These are phyloP conservation scores for Barnettozyma sp. DNA, from an alignment of 805 yeast genomes.

Conservation along the genomic window DNA sequence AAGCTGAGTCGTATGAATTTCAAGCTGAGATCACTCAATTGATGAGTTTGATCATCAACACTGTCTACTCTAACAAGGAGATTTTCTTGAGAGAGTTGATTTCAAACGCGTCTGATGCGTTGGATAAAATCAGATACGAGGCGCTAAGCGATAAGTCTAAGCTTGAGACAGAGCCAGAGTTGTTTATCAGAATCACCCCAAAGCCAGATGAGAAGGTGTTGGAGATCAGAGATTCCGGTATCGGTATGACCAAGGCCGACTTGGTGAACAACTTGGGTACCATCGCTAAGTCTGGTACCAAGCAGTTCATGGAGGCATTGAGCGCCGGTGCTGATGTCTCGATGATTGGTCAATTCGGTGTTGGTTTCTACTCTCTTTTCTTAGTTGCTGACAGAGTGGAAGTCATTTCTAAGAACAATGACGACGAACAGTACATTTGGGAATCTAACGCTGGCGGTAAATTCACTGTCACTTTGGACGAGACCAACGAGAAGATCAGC, in stretches of 20 bases:
- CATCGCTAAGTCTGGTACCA: slow-evolving; percentile 99
- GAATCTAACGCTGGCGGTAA: slow-evolving; percentile 99
- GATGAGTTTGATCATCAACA: slow-evolving; percentile 99
- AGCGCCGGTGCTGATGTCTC: slow-evolving; percentile 99
- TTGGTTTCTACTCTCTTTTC: slow-evolving; percentile 99
- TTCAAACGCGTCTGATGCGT: slow-evolving; percentile 98
- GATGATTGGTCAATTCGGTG: slow-evolving; percentile 99
- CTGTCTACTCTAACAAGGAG: slow-evolving; percentile 98
- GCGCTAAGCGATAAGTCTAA: slow-evolving; percentile 87
- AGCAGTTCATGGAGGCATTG: slow-evolving; percentile 98
- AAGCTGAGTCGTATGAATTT: slow-evolving; percentile 82
- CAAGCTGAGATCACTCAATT: slow-evolving; percentile 99
- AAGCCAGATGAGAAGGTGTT: slow-evolving; percentile 87
- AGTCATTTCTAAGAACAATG: slow-evolving; percentile 97
- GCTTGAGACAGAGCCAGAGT: slow-evolving; percentile 91
- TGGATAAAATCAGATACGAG: slow-evolving; percentile 97
- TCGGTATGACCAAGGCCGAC: slow-evolving; percentile 99
- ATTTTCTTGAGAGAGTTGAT: slow-evolving; percentile 98
- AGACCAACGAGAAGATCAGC: slow-evolving; percentile 72
- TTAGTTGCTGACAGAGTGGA: slow-evolving; percentile 98
- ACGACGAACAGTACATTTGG: slow-evolving; percentile 99
- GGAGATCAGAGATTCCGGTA: slow-evolving; percentile 99
- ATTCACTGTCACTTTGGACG: slow-evolving; percentile 92
- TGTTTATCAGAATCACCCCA: slow-evolving; percentile 97
- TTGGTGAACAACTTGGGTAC: slow-evolving; percentile 99